Percentiles rank a stretch among this genome's conserved stretches.
Conservation (phyloP, 2,329 filamentous ascomycete species). For the Cyanodermella asteris region DNA sequence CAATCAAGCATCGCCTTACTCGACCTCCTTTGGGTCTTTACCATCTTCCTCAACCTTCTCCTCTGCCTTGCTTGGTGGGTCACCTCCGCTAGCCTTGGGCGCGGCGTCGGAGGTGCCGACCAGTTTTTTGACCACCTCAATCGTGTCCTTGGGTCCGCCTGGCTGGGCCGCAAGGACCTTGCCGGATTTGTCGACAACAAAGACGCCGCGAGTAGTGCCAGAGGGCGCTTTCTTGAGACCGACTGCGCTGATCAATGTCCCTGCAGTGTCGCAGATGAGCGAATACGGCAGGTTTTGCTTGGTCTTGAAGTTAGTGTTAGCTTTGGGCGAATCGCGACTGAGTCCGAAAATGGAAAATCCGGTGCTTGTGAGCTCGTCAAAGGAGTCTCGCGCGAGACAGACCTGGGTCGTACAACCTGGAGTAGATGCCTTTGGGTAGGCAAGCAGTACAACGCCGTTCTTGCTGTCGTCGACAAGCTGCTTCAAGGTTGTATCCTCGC, state of each 20-base stretch:
- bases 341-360: conserved; percentile 81
- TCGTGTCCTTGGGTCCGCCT: conserved; percentile 59
- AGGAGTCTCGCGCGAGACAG: conserved; percentile 78
- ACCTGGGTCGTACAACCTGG: conserved; percentile 91
- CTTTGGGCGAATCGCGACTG: conserved; percentile 66
- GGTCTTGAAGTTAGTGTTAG: conserved; percentile 78
- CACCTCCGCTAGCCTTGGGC: conserved; percentile 1
- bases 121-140: conserved; percentile 53
- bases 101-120: conserved; percentile 20
- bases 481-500: conserved; percentile 56
- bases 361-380: conserved; percentile 50
- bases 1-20: not conserved
- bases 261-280: conserved; percentile 61
- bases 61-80: conserved; percentile 1
- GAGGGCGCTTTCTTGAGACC: conserved; percentile 72
- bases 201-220: conserved; percentile 68
- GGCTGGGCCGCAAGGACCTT: conserved; percentile 55
- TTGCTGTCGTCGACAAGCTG: conserved; percentile 64
- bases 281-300: conserved; percentile 80
- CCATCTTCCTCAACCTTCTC: conserved; percentile 2
- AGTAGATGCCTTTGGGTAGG: conserved; percentile 85
- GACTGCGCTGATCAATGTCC: conserved; percentile 59
- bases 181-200: conserved; percentile 62
- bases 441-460: conserved; percentile 75
- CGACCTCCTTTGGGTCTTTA: conserved; percentile 2